A percentile compares a stretch with the other conserved stretches of the same genome.
Evolutionary conservation across 148 eudicot genomes (phyloP).

Genomic region (Drosera capensis): DNA sequence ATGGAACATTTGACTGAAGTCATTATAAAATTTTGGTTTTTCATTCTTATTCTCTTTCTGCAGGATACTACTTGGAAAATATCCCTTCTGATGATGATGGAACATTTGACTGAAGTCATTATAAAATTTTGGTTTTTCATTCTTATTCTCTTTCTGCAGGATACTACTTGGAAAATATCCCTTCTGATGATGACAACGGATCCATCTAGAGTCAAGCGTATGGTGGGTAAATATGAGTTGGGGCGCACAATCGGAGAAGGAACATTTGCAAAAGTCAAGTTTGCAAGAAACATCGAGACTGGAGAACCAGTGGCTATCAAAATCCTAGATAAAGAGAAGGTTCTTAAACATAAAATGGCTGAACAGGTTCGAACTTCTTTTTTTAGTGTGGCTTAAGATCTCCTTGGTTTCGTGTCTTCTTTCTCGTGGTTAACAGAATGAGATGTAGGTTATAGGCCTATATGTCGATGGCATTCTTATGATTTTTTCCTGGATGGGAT

Average conservation of each 20-base stretch:
- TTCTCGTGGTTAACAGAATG: not conserved
- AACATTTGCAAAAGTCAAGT: conserved; percentile 13
- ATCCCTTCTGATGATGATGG: too few species aligned
- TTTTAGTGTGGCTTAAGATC: not conserved
- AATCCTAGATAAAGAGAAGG: conserved; percentile 10
- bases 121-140: too few species aligned
- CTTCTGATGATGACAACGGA: too few species aligned
- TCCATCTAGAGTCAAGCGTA: conserved; percentile 11
- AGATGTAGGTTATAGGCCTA: not conserved
- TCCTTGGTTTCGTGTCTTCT: not conserved
- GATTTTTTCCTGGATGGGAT: not conserved
- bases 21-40: too few species aligned
- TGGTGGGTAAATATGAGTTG: conserved; percentile 12
- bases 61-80: too few species aligned
- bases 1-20: too few species aligned
- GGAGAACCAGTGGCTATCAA: conserved; percentile 13
- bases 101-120: too few species aligned
- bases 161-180: too few species aligned
- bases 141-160: too few species aligned
- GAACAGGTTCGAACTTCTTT: conserved; percentile 7
- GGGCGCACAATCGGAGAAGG: conserved; percentile 16
- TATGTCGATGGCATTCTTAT: not conserved
- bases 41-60: too few species aligned
- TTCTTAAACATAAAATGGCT: conserved; percentile 11
- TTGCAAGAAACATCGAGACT: conserved; percentile 9